These are phyloP conservation scores for Chenopodium formosanum DNA, from an alignment of 148 eudicot species.

Conservation along the genomic window DNA sequence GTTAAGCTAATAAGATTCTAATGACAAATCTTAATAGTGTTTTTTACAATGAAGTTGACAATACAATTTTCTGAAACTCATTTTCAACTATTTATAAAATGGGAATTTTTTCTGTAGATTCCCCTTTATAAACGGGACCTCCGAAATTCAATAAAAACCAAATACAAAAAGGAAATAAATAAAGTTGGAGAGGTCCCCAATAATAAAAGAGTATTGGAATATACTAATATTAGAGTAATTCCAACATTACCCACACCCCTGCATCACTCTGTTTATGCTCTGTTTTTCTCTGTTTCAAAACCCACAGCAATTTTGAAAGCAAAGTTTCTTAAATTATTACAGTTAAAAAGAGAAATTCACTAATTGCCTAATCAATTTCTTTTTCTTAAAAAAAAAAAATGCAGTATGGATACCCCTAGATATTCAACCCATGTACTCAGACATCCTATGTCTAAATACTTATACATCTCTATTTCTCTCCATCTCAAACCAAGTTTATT, in stretches of 20 bases:
- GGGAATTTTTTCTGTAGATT: not conserved
- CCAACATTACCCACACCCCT: slow-evolving; percentile 8
- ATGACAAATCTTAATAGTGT: not conserved
- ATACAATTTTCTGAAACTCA: not conserved
- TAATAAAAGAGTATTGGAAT: slow-evolving; percentile 4
- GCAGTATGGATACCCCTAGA: too few relatives aligned
- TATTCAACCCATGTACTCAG: too few relatives aligned
- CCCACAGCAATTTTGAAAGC: slow-evolving; percentile 10
- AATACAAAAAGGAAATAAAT: not conserved
- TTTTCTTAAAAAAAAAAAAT: too few relatives aligned
- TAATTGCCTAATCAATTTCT: not conserved
- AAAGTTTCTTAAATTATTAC: not conserved
- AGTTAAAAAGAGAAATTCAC: not conserved
- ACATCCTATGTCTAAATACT: too few relatives aligned
- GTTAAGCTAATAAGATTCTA: not conserved
- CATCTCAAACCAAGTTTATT: too few relatives aligned
- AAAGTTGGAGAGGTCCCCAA: not conserved
- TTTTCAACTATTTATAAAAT: not conserved
- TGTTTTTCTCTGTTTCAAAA: slow-evolving; percentile 21
- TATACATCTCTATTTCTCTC: too few relatives aligned
- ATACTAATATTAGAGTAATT: slow-evolving; percentile 11
- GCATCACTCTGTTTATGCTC: slow-evolving; percentile 19
- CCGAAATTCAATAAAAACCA: not conserved
- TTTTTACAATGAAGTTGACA: slow-evolving; percentile 5
- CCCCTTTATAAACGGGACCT: not conserved